A percentile compares a stretch with the other conserved stretches of the same genome.
Evolutionary conservation across 2,329 filamentous ascomycete species (phyloP).

Genomic region (Epichloe elymi): DNA sequence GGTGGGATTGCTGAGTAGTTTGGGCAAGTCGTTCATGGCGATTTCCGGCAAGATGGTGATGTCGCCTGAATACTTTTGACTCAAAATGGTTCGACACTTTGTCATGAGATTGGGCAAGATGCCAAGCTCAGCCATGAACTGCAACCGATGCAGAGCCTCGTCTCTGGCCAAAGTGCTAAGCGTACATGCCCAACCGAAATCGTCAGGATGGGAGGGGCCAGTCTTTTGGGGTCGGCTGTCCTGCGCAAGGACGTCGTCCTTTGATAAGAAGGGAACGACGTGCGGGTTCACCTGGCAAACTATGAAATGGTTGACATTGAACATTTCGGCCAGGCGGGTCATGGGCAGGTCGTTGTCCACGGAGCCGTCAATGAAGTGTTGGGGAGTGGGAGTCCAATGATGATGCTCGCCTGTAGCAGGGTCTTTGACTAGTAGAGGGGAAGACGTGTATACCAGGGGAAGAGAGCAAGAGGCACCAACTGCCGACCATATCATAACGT

Average conservation of each 20-base stretch:
- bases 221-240: slow-evolving; percentile 14
- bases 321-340: slow-evolving; percentile 81
- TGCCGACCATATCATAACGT: slow-evolving; percentile 92
- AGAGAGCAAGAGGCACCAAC: slow-evolving; percentile 94
- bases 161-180: slow-evolving; percentile 63
- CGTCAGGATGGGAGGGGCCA: slow-evolving; percentile 17
- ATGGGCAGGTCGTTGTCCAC: slow-evolving; percentile 91
- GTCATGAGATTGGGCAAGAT: slow-evolving; percentile 67
- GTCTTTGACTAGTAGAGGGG: slow-evolving; percentile 71
- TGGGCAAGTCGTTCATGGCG: slow-evolving; percentile 57
- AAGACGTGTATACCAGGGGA: slow-evolving; percentile 71
- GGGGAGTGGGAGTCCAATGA: slow-evolving; percentile 76
- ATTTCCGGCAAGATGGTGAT: slow-evolving; percentile 87
- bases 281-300: slow-evolving; percentile 96
- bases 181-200: slow-evolving; percentile 48
- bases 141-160: slow-evolving; percentile 68
- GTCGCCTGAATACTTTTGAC: slow-evolving; percentile 85
- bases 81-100: slow-evolving; percentile 69
- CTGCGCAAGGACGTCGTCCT: slow-evolving; percentile 49
- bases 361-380: slow-evolving; percentile 86
- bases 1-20: slow-evolving; percentile 72
- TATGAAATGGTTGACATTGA: slow-evolving; percentile 97
- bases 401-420: slow-evolving; percentile 62
- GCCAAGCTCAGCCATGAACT: slow-evolving; percentile 67
- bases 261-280: slow-evolving; percentile 71